Evolutionary conservation across 345 rosid genomes (phyloP), one percentile per base, ranked within the genome.

Genomic region (Acer campestre): DNA sequence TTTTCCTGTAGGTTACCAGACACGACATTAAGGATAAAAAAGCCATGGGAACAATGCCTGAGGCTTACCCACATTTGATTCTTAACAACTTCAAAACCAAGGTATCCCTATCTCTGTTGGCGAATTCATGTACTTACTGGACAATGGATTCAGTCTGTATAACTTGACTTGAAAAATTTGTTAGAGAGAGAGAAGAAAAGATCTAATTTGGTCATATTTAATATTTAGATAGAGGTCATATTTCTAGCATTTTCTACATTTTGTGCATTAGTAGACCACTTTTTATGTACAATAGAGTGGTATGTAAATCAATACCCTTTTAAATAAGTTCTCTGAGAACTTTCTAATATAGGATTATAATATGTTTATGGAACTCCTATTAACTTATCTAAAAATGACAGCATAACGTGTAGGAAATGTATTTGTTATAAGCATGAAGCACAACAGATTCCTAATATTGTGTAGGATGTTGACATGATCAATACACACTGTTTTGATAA

Each of bases 1-100:
- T 74, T 20, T 61, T 4, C 71, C 7, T 79, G 62, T 84, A 96
- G 99, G 97, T 96, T 77, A 94, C 97, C 62, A 88, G 98, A 84
- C 99, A 96, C 82, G 99, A 96, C 78, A 90, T 91, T 74, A 84
- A 86, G 80, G 90, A 84, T 84, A 96, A 87, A 82, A 91, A 91
- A 76, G 78, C 88, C 14, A 87, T 87, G 13, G 97, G 99, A 67
- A 85, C 91, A 42, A 92, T 94, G 97, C 90, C 99, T 2, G 97
- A 90, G 93, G 98, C 91, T 46, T 91, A 87, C 74, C 99, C 98
- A 25, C 97, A 96, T 82, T 84, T 96, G 84, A 90, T 96, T 74
- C 86, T 96, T 31, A 78, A 91, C 85, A 92, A 92, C 81, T 94
- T 96, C 81, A 86, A 85, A 58, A 90, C 91, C 56, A 85, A 90